These are phyloP conservation scores for Tylopilus cervinicoccineus DNA, from an alignment of 768 basidiomycete genomes.

Conservation along the genomic window DNA sequence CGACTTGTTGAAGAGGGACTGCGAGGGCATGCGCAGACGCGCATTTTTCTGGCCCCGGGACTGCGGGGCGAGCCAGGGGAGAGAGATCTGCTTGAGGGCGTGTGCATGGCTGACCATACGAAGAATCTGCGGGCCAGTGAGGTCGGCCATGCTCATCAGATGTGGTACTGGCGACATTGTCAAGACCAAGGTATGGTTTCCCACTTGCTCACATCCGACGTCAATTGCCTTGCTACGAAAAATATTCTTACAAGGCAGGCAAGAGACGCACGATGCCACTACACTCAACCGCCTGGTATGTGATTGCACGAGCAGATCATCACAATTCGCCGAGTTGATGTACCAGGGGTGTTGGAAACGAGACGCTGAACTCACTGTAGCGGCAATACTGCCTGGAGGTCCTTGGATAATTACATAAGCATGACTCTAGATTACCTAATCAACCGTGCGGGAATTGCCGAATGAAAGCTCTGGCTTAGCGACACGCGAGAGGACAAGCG, in stretches of 20 bases:
- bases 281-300: too few relatives aligned
- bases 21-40: constrained; percentile 58
- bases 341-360: too few relatives aligned
- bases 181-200: too few relatives aligned
- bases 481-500: constrained; percentile 3
- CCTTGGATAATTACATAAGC: too few relatives aligned
- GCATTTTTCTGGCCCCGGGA: constrained; percentile 25
- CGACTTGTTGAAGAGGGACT: constrained; percentile 76
- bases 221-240: too few relatives aligned
- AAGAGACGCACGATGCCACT: too few relatives aligned
- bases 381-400: too few relatives aligned
- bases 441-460: constrained; percentile 7
- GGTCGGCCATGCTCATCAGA: constrained; percentile 87
- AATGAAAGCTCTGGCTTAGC: neutral
- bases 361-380: too few relatives aligned
- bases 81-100: constrained; percentile 55
- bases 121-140: constrained; percentile 69
- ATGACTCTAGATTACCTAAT: constrained; percentile 1
- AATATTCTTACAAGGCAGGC: too few relatives aligned
- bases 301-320: too few relatives aligned
- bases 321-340: too few relatives aligned
- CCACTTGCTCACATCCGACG: too few relatives aligned
- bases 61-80: constrained; percentile 66
- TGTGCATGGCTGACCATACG: constrained; percentile 62
- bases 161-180: constrained; percentile 50